Conservation (phyloP, 2,329 filamentous ascomycete species). For the Aspergillus thermomutatus region DNA sequence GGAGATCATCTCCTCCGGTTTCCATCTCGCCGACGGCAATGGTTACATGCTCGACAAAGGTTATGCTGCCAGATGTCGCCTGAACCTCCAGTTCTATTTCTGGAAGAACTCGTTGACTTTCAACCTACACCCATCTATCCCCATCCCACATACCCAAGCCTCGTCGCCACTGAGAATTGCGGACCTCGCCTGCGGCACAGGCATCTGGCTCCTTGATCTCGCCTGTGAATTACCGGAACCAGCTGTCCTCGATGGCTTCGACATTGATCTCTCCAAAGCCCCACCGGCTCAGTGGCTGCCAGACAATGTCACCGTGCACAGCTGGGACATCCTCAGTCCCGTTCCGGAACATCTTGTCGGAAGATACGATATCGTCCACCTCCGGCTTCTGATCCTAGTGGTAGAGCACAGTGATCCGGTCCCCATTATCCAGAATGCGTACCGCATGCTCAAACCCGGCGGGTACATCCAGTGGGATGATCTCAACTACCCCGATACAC, state of each 20-base stretch:
- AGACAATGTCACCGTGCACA: constrained; percentile 1
- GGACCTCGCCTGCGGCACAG: constrained; percentile 28
- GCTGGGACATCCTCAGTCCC: constrained; percentile 22
- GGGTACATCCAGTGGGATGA: constrained; percentile 32
- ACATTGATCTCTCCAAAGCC: constrained; percentile 21
- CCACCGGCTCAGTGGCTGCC: constrained; percentile 23
- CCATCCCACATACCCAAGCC: constrained; percentile 2
- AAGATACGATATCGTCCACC: constrained; percentile 22
- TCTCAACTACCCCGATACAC: constrained; percentile 19
- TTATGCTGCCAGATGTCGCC: neutral
- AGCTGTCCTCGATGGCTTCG: constrained; percentile 20
- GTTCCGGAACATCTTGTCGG: constrained; percentile 16
- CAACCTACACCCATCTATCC: constrained; percentile 17
- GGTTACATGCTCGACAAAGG: neutral
- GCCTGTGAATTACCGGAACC: constrained; percentile 13
- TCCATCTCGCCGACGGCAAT: neutral
- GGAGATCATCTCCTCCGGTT: neutral
- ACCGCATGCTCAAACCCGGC: constrained; percentile 24
- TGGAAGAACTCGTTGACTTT: constrained; percentile 21
- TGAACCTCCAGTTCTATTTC: constrained; percentile 22
- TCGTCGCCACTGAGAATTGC: constrained; percentile 8
- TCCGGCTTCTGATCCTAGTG: constrained; percentile 11
- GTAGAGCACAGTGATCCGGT: constrained; percentile 10
- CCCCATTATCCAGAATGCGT: constrained; percentile 17
- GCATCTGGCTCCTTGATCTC: constrained; percentile 26